These are phyloP conservation scores for Ascodesmis nigricans DNA, from an alignment of 495 filamentous ascomycete species.

Conservation along the genomic window DNA sequence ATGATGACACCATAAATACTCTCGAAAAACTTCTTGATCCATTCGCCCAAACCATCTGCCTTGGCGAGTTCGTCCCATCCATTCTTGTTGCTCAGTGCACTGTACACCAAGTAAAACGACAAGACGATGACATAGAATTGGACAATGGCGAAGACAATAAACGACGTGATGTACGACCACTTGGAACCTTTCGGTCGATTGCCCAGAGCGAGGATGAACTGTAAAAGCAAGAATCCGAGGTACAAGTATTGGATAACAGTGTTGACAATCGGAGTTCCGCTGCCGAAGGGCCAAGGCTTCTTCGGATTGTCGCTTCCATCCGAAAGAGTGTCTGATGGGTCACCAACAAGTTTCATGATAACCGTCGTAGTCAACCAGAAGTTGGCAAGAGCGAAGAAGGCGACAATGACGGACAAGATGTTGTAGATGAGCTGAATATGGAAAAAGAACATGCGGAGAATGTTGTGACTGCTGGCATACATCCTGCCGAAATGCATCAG, in stretches of 20 bases:
- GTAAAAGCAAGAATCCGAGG: slow-evolving; percentile 67
- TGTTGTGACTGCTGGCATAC: slow-evolving; percentile 22
- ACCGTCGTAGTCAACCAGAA: slow-evolving; percentile 94
- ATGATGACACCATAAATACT: slow-evolving; percentile 52
- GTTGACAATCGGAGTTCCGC: slow-evolving; percentile 73
- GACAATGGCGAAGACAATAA: slow-evolving; percentile 64
- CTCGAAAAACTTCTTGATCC: slow-evolving; percentile 56
- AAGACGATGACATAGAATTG: slow-evolving; percentile 79
- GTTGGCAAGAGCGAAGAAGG: slow-evolving; percentile 74
- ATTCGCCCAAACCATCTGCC: slow-evolving; percentile 26
- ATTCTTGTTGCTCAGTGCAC: slow-evolving; percentile 35
- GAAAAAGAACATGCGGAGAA: slow-evolving; percentile 22
- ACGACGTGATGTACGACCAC: slow-evolving; percentile 77
- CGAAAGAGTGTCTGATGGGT: slow-evolving; percentile 24
- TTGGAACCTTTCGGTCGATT: slow-evolving; percentile 92
- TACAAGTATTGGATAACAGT: slow-evolving; percentile 81
- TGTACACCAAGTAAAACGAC: slow-evolving; percentile 68
- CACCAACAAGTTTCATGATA: slow-evolving; percentile 91
- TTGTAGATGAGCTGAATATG: slow-evolving; percentile 58
- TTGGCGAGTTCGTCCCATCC: slow-evolving; percentile 21
- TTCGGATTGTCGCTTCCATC: slow-evolving; percentile 24
- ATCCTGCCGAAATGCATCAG: slow-evolving; percentile 62
- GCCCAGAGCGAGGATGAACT: slow-evolving; percentile 92
- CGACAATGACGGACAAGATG: slow-evolving; percentile 64
- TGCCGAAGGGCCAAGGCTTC: slow-evolving; percentile 58